Evolutionary conservation across 192 early-diverging fungal species (phyloP).

Genomic region (Endogone sp.): DNA sequence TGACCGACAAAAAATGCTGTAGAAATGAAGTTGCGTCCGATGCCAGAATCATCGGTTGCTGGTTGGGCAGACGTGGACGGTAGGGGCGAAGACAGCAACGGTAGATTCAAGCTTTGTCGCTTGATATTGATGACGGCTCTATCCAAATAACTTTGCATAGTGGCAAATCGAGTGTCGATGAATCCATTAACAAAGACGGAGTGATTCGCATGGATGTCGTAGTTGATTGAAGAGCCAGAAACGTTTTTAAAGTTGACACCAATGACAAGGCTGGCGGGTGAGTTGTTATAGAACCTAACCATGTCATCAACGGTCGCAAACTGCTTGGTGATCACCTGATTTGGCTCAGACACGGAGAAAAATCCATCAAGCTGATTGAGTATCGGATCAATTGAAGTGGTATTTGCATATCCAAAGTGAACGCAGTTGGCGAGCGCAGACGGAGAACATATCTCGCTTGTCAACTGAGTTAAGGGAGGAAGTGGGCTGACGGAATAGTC

Average conservation of each 20-base stretch:
- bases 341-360: constrained; percentile 31
- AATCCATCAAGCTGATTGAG: constrained; percentile 25
- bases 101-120: constrained; percentile 23
- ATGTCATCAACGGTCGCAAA: constrained; percentile 25
- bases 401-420: constrained; percentile 35
- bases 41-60: constrained; percentile 1
- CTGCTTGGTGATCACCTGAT: constrained; percentile 19
- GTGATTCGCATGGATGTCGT: constrained; percentile 34
- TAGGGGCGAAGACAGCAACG: constrained; percentile 26
- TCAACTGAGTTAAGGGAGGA: not conserved
- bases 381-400: constrained; percentile 25
- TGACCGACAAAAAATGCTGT: constrained; percentile 29
- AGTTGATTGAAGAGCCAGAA: constrained; percentile 14
- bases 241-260: constrained; percentile 26
- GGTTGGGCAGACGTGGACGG: constrained; percentile 21
- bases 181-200: constrained; percentile 16
- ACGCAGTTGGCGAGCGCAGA: constrained; percentile 28
- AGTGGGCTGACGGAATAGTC: not conserved
- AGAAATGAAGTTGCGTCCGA: constrained; percentile 26
- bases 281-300: constrained; percentile 18
- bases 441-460: constrained; percentile 27
- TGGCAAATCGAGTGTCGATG: constrained; percentile 27
- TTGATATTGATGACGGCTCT: constrained; percentile 35
- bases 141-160: constrained; percentile 35
- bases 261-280: constrained; percentile 33